Evolutionary conservation across 148 eudicot species (phyloP), one percentile per base, ranked within the genome.

Genomic region (Silene conica): DNA sequence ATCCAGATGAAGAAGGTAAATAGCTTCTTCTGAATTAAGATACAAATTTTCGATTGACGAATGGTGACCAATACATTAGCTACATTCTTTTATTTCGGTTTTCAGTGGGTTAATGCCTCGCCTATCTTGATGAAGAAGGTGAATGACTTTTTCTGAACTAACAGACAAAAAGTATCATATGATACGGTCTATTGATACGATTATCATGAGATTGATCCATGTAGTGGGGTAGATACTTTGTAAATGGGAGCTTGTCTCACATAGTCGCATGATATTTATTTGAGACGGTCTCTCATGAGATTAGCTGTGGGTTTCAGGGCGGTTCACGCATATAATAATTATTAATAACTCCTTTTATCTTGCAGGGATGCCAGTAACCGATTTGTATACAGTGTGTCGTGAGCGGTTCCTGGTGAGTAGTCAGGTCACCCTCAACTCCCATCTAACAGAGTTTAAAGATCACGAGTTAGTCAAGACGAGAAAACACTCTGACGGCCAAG

Each of bases 331-430:
- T 16, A 18, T 62, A 22, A 45, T 43, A n/a, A n/a, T n/a, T n/a
- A n/a, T n/a, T n/a, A n/a, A n/a, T n/a, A 45, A 11, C 45, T 34
- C 28, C 26, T 64, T 64, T 14, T 18, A 52, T 70, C 70, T 73
- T 56, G 50, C 87, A 94, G 98, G 97, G 69, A 86, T 95, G 92
- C 85, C 96, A 58, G 77, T 86, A 6, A 84, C 78, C 73, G 74
- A 78, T 71, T 54, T 95, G 72, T 95, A 88, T 82, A 70, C 93
- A 48, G 82, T 74, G 19, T 95, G 97, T 56, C 89, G 96, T 63
- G 93, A 95, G 81, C 83, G 89, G 9, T 95, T 91, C 82, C 83
- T 95, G 54, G 98, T 95, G 73, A 91, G 97, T 74, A 94, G 98
- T 80, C 93, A 89, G 84, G 76, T 89, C 22, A 94, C 98, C 22